Evolutionary conservation across 208 protist species (phyloP), one percentile per base, ranked within the genome.

Genomic region (Crithidia mellificae): DNA sequence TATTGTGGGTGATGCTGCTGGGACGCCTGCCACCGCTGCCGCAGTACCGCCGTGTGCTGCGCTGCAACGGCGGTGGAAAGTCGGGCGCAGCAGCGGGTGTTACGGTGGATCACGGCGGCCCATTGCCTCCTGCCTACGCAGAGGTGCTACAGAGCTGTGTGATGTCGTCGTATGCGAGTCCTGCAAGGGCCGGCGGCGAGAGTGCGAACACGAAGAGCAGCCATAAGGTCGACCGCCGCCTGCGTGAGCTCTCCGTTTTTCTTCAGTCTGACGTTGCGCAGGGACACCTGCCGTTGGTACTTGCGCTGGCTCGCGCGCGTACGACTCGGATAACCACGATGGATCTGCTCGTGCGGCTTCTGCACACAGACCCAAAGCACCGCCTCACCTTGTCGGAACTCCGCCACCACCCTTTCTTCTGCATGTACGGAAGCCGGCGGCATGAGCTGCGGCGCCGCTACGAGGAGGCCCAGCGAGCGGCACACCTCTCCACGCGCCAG

Each of bases 1-100:
- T 93, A 46, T 66, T 88, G 36, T 91, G 84, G 51, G 72, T 74
- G 47, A 72, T 90, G 76, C 56, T 88, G 9, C 54, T 81, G 11
- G 83, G 83, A 1, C 78, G 67, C 1, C 52, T 72, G 15, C 80
- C 76, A 15, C 80, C 80, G 17, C 53, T 73, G 24, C 61, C 69
- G n/a, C 69, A 62, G 15, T 75, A 69, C 39, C 58, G 70, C 27
- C 52, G 55, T 22, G 65, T 32, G n/a, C 22, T 34, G 7, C 43
- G 46, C n/a, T 20, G 50, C 54, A 4, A 7, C 11, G 27, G 41
- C 12, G 7, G 29, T 39, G 30, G 8, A 4, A 41, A 53, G 9
- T 12, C 17, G 7, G 6, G 14, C 14, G 0, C 55, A 12, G 43
- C 15, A 19, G 27, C 47, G 22, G 51, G 51, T 17, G 59, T 36